Base-by-base conservation (phyloP, 768 basidiomycete genomes). In the Russula brevipes region DNA sequence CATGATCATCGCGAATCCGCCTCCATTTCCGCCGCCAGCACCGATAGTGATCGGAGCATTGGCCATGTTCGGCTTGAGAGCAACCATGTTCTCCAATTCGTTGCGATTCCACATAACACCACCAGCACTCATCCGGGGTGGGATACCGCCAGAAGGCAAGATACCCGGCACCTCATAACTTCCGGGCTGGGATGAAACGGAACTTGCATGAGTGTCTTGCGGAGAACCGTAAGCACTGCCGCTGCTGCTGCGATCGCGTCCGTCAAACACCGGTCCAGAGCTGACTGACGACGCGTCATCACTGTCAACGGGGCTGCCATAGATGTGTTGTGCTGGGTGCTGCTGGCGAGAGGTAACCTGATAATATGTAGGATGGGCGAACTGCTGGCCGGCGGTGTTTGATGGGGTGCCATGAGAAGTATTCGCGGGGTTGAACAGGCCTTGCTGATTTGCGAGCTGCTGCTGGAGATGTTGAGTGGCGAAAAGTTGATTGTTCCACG, bases 1-100 rank as follows among this genome's bases (percentile, higher is more conserved):
- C 68, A 75, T 69, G 66, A 80, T 68, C 74, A 80, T 78, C 38
- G 72, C 72, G 71, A 77, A 79, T 61, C 73, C 77, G 16, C 57
- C 51, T 38, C 63, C 63, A 46, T 72, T 73, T 63, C 74, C 77
- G 58, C 77, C 70, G 53, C 74, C 75, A 57, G 76, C 75, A 38
- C 78, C 72, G 52, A 74, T 76, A 64, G 65, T 63, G 61, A 80
- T 77, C 10, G 78, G 72, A 24, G 71, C 67, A 52, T 70, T 60
- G 49, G 64, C 68, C 67, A 76, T 71, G 41, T 70, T 69, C 58
- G 72, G 72, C 61, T 75, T 76, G 52, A 67, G 60, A 71, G 73
- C 73, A 46, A 69, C 66, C 73, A 77, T 72, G 60, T 66, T 70
- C 53, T 72, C 73, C 69, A 74, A 73, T 52, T 60, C 65, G 36